Conservation (phyloP, 306 rosid species). For the Prunus campanulata region DNA sequence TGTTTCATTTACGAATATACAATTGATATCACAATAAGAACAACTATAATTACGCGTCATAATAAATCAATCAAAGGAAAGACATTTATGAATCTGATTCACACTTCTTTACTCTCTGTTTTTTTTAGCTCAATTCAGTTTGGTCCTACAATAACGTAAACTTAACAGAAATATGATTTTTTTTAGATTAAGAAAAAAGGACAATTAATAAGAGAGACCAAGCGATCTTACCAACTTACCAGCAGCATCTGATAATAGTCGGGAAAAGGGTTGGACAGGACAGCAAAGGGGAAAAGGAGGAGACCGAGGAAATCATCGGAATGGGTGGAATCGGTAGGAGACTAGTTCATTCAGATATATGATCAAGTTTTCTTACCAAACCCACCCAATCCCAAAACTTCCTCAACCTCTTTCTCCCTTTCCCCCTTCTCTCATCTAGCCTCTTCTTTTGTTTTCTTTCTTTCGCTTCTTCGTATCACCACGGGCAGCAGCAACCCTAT, state of each 20-base stretch:
- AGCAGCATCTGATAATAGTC: background rate
- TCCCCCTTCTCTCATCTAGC: slow-evolving; percentile 29
- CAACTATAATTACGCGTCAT: no score
- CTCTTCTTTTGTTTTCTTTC: background rate
- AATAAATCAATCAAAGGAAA: no score
- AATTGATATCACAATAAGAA: no score
- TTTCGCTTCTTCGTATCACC: no score
- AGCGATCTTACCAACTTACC: background rate
- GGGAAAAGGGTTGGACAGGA: background rate
- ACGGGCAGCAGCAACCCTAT: no score
- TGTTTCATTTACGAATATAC: no score
- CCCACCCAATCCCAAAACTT: background rate
- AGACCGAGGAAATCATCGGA: background rate
- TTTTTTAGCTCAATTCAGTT: no score
- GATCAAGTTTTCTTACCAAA: background rate
- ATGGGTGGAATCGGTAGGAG: slow-evolving; percentile 5
- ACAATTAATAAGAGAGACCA: background rate
- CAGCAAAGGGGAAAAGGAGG: background rate
- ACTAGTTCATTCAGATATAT: background rate
- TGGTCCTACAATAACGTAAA: background rate
- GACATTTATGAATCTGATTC: no score
- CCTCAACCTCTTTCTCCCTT: slow-evolving; percentile 29
- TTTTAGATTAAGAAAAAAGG: background rate
- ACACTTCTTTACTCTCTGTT: no score
- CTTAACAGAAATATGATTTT: background rate